Conservation (phyloP, 1,284 basidiomycete species). For the Singerocomus inundabilis region DNA sequence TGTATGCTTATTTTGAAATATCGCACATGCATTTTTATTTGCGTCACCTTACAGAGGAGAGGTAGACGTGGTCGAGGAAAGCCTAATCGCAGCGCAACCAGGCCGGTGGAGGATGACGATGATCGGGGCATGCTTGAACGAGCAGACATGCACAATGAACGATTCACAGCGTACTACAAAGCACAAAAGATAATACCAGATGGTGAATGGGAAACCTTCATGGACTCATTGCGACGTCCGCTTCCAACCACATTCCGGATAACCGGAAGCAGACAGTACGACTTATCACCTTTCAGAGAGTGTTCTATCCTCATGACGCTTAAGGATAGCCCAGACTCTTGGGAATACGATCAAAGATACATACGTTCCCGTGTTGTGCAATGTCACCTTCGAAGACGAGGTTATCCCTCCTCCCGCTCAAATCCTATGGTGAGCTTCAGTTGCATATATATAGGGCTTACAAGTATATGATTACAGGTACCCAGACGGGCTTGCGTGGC, state of each 20-base stretch:
- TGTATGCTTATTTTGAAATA: slow-evolving; percentile 11
- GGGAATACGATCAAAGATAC: slow-evolving; percentile 42
- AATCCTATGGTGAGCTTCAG: slow-evolving; percentile 69
- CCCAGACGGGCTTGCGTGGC: slow-evolving; percentile 93
- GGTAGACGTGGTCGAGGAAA: slow-evolving; percentile 8
- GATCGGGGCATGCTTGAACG: slow-evolving; percentile 50
- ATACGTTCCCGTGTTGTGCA: slow-evolving; percentile 78
- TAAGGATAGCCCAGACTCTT: slow-evolving; percentile 26
- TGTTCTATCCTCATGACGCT: slow-evolving; percentile 8
- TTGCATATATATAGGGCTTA: neutral
- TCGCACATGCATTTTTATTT: neutral
- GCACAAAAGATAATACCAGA: slow-evolving; percentile 67
- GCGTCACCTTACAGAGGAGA: slow-evolving; percentile 12
- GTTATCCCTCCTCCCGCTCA: slow-evolving; percentile 76
- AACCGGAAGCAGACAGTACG: slow-evolving; percentile 82
- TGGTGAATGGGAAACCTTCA: slow-evolving; percentile 79
- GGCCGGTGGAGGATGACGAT: slow-evolving; percentile 10
- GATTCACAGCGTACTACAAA: slow-evolving; percentile 77
- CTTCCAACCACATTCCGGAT: slow-evolving; percentile 96
- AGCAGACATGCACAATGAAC: slow-evolving; percentile 67
- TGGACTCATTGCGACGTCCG: slow-evolving; percentile 67
- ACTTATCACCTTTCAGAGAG: neutral
- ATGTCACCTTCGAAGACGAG: slow-evolving; percentile 79
- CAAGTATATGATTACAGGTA: slow-evolving; percentile 57
- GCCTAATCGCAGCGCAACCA: slow-evolving; percentile 8